Evolutionary conservation across 345 rosid species (phyloP).

Genomic region (Litchi chinensis): DNA sequence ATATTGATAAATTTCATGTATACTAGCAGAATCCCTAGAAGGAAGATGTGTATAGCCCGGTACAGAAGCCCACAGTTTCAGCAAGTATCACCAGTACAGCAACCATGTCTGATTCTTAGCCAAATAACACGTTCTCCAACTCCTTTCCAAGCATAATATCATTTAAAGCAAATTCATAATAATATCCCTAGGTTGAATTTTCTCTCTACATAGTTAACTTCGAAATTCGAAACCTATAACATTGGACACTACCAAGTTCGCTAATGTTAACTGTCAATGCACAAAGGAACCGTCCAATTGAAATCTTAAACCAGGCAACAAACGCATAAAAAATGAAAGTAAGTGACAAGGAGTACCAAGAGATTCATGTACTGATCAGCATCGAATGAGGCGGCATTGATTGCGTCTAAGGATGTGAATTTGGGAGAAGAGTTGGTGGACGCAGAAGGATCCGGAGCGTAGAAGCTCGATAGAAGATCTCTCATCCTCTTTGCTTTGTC

Average conservation of each 20-base stretch:
- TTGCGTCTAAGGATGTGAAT: conserved; percentile 66
- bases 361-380: conserved; percentile 93
- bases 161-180: not conserved
- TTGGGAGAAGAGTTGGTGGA: conserved; percentile 44
- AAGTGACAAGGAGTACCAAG: conserved; percentile 48
- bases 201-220: not conserved
- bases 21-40: not conserved
- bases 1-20: no score
- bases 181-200: not conserved
- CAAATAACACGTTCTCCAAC: not conserved
- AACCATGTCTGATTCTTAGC: not conserved
- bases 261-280: not conserved
- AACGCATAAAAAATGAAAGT: not conserved
- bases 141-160: not conserved
- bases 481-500: conserved; percentile 99
- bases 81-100: not conserved
- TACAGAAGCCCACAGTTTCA: not conserved
- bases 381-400: conserved; percentile 76
- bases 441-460: conserved; percentile 86
- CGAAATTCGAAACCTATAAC: not conserved
- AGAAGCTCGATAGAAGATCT: conserved; percentile 97
- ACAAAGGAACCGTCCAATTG: conserved; percentile 1
- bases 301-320: conserved; percentile 5
- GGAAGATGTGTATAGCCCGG: not conserved
- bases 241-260: not conserved